These are phyloP conservation scores for Senna tora DNA, from an alignment of 306 rosid genomes.

Conservation along the genomic window DNA sequence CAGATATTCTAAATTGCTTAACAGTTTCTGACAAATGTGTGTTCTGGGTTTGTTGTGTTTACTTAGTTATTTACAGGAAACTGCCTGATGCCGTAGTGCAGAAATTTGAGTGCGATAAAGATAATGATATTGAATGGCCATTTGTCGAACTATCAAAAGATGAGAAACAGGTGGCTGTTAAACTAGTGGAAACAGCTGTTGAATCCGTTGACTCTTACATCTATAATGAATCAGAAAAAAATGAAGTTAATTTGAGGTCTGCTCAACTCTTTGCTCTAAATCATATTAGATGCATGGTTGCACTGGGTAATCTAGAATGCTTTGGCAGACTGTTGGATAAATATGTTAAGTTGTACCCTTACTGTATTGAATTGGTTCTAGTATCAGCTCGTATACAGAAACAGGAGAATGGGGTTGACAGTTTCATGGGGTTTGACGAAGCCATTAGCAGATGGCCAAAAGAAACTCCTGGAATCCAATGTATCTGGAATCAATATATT, in stretches of 20 bases:
- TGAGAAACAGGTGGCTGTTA: slow-evolving; percentile 69
- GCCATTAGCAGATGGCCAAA: slow-evolving; percentile 75
- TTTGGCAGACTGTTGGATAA: slow-evolving; percentile 63
- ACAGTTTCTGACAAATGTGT: slow-evolving; percentile 88
- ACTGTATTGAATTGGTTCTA: slow-evolving; percentile 76
- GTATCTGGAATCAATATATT: slow-evolving; percentile 91
- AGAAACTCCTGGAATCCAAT: slow-evolving; percentile 77
- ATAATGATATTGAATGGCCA: slow-evolving; percentile 84
- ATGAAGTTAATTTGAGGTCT: slow-evolving; percentile 55
- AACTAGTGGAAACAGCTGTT: slow-evolving; percentile 66
- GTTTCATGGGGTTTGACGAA: slow-evolving; percentile 71
- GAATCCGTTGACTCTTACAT: slow-evolving; percentile 54
- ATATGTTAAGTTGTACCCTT: slow-evolving; percentile 68
- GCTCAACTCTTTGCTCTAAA: slow-evolving; percentile 77
- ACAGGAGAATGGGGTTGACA: slow-evolving; percentile 45
- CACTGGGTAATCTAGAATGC: slow-evolving; percentile 59
- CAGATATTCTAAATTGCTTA: slow-evolving; percentile 73
- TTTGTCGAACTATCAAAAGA: slow-evolving; percentile 50
- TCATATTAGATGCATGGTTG: slow-evolving; percentile 76
- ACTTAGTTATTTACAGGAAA: slow-evolving; percentile 91
- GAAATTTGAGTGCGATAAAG: slow-evolving; percentile 87
- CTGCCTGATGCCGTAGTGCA: slow-evolving; percentile 76
- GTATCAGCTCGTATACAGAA: slow-evolving; percentile 51
- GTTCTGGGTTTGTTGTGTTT: slow-evolving; percentile 90
- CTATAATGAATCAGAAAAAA: slow-evolving; percentile 54